These are phyloP conservation scores for Fusarium neocosmosporiellum DNA, from an alignment of 2,329 filamentous ascomycete genomes.

Conservation along the genomic window DNA sequence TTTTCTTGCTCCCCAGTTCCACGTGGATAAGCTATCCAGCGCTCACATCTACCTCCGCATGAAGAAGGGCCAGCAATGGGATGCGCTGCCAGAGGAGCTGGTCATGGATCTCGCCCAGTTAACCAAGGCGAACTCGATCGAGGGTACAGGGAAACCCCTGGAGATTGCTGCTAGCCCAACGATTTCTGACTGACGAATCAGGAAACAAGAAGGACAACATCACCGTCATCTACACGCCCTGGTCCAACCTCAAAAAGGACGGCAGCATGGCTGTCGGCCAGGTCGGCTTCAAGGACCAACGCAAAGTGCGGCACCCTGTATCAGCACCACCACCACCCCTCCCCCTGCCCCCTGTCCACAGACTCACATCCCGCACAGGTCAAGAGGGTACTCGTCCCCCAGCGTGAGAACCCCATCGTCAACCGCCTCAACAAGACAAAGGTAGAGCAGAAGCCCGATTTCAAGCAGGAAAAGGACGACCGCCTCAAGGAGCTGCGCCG, in stretches of 20 bases:
- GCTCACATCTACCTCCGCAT: conserved; percentile 96
- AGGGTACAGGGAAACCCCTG: conserved; percentile 66
- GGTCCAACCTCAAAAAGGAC: conserved; percentile 95
- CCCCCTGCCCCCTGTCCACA: not conserved
- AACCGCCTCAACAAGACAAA: conserved; percentile 99
- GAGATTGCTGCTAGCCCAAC: not conserved
- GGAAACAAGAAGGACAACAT: conserved; percentile 99
- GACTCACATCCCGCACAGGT: conserved; percentile 60
- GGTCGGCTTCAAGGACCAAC: conserved; percentile 91
- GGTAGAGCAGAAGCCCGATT: conserved; percentile 86
- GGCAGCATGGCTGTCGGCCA: conserved; percentile 96
- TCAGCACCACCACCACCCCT: not conserved
- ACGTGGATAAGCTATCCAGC: conserved; percentile 96
- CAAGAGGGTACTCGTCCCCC: conserved; percentile 81
- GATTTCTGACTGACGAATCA: conserved; percentile 46
- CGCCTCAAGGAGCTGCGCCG: conserved; percentile 77
- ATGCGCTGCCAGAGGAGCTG: conserved; percentile 78
- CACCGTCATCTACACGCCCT: conserved; percentile 96
- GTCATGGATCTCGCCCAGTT: conserved; percentile 93
- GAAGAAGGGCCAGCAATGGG: conserved; percentile 83
- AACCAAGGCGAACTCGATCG: conserved; percentile 98
- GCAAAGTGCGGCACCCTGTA: conserved; percentile 61
- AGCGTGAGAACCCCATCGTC: conserved; percentile 89
- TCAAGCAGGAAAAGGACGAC: conserved; percentile 85
- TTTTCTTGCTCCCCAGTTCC: conserved; percentile 74